Evolutionary conservation across 148 eudicot genomes (phyloP).

Genomic region (Camellia japonica): DNA sequence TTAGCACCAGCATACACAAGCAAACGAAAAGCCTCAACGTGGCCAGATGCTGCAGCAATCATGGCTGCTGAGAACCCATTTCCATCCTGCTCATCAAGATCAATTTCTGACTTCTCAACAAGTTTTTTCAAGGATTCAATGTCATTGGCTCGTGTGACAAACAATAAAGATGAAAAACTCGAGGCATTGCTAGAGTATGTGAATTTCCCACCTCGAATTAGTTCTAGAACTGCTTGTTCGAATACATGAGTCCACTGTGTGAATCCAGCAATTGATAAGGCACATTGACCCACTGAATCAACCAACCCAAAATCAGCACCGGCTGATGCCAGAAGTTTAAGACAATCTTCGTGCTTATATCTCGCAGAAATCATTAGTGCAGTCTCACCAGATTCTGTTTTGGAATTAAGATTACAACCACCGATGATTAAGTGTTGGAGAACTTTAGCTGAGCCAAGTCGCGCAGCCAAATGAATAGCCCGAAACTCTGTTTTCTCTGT

Average conservation of each 20-base stretch:
- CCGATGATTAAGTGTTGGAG: slow-evolving; percentile 37
- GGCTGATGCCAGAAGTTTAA: slow-evolving; percentile 47
- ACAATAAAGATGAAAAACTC: slow-evolving; percentile 41
- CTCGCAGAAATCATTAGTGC: slow-evolving; percentile 56
- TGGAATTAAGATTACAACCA: slow-evolving; percentile 51
- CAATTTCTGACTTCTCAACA: slow-evolving; percentile 32
- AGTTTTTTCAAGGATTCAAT: slow-evolving; percentile 44
- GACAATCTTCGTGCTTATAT: slow-evolving; percentile 54
- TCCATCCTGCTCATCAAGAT: slow-evolving; percentile 51
- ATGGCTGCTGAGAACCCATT: slow-evolving; percentile 59
- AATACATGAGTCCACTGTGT: slow-evolving; percentile 52
- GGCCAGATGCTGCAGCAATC: slow-evolving; percentile 52
- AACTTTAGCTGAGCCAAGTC: slow-evolving; percentile 40
- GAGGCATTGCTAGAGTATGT: slow-evolving; percentile 42
- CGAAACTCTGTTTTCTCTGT: slow-evolving; percentile 26
- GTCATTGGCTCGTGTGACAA: slow-evolving; percentile 46
- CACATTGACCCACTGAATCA: slow-evolving; percentile 36
- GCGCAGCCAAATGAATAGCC: slow-evolving; percentile 55
- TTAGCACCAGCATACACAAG: slow-evolving; percentile 57
- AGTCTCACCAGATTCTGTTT: slow-evolving; percentile 46
- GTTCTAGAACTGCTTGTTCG: slow-evolving; percentile 48
- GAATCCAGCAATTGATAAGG: slow-evolving; percentile 40
- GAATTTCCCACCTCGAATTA: slow-evolving; percentile 44
- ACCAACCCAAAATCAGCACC: slow-evolving; percentile 66
- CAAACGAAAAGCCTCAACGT: slow-evolving; percentile 54